Percentiles rank a stretch among this genome's conserved stretches.
Evolutionary conservation across 148 eudicot genomes (phyloP).

Genomic region (Fagopyrum homotropicum): DNA sequence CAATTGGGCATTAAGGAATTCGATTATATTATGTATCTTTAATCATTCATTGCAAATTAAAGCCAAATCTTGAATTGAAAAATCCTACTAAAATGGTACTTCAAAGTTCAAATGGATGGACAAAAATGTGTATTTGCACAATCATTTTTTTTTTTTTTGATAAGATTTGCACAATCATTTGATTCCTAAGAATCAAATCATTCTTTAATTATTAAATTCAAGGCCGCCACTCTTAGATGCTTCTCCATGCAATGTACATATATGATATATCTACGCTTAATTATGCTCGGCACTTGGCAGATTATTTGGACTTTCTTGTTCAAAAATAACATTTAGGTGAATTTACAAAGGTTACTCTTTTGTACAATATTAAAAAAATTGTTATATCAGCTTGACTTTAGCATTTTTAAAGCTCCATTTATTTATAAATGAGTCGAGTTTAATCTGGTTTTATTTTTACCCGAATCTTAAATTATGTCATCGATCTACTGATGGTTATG

Average conservation of each 20-base stretch:
- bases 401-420: too few species aligned
- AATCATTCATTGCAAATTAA: neutral
- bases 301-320: neutral
- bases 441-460: too few species aligned
- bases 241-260: neutral
- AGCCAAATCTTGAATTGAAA: slow-evolving; percentile 1
- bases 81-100: slow-evolving; percentile 7
- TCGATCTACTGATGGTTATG: too few species aligned
- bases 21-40: neutral
- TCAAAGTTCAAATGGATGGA: neutral
- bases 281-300: slow-evolving; percentile 8
- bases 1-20: neutral
- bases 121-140: slow-evolving; percentile 5
- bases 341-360: neutral
- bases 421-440: too few species aligned
- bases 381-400: too few species aligned
- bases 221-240: neutral
- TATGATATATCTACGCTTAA: neutral
- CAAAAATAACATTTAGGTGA: neutral
- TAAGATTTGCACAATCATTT: slow-evolving; percentile 7
- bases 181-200: neutral
- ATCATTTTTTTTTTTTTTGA: too few species aligned
- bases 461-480: too few species aligned
- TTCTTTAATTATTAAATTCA: neutral
- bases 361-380: neutral